Evolutionary conservation across 805 yeast genomes (phyloP).

Genomic region (Kuraishia borneana): DNA sequence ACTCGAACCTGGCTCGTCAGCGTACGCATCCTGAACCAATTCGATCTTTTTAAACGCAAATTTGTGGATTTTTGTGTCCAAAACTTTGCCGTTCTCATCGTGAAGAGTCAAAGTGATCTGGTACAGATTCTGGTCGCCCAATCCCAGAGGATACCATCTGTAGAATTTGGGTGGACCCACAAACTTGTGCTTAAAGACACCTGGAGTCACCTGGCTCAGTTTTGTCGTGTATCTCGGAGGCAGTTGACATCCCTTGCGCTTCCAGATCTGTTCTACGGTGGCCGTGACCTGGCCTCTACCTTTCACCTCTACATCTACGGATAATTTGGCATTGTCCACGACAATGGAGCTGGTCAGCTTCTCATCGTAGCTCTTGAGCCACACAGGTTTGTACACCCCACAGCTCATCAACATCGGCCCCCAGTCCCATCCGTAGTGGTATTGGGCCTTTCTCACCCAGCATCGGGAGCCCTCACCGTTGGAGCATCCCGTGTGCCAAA

Average conservation of each 20-base stretch:
- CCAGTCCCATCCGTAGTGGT: constrained; percentile 53
- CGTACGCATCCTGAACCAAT: constrained; percentile 24
- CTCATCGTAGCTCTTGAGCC: constrained; percentile 12
- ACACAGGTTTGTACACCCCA: constrained; percentile 31
- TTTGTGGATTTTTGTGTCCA: constrained; percentile 9
- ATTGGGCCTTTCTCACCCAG: constrained; percentile 39
- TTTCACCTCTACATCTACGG: no score
- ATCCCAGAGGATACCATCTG: constrained; percentile 29
- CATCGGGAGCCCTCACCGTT: constrained; percentile 33
- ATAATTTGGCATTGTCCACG: neutral
- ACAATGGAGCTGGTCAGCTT: constrained; percentile 3
- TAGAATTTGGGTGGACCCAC: constrained; percentile 6
- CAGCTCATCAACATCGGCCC: constrained; percentile 33
- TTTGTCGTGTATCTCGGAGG: no score
- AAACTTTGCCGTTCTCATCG: neutral
- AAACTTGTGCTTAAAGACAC: no score
- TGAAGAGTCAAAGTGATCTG: constrained; percentile 9
- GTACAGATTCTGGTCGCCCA: constrained; percentile 26
- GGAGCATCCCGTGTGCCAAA: constrained; percentile 19
- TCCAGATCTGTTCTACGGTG: no score
- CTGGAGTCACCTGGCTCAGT: neutral
- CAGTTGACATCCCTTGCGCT: no score
- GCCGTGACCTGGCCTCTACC: neutral
- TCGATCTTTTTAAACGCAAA: constrained; percentile 31
- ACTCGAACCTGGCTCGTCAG: constrained; percentile 20